These are phyloP conservation scores for Pseudofabraea citricarpa DNA, from an alignment of 2,329 filamentous ascomycete genomes.

Conservation along the genomic window DNA sequence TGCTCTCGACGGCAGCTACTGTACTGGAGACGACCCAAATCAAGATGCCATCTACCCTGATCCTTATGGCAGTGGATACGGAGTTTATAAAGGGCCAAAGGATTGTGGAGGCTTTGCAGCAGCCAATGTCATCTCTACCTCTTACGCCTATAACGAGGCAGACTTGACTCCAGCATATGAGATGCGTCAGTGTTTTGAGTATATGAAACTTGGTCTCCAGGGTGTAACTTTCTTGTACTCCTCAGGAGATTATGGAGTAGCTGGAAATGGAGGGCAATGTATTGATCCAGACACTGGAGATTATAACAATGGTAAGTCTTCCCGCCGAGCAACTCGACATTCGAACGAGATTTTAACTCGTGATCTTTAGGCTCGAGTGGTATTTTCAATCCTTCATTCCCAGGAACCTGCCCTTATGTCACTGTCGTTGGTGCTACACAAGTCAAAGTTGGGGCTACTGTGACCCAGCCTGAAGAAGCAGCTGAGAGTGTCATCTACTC, in stretches of 20 bases:
- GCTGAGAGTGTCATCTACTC: slow-evolving; percentile 61
- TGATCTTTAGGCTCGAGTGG: slow-evolving; percentile 16
- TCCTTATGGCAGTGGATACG: slow-evolving; percentile 5
- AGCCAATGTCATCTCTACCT: slow-evolving; percentile 50
- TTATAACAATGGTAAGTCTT: slow-evolving; percentile 19
- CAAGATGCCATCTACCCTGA: slow-evolving; percentile 31
- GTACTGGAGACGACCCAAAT: slow-evolving; percentile 20
- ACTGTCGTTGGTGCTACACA: slow-evolving; percentile 49
- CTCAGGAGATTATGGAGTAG: slow-evolving; percentile 43
- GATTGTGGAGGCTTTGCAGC: slow-evolving; percentile 39
- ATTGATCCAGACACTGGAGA: slow-evolving; percentile 26
- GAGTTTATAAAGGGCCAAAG: slow-evolving; percentile 32
- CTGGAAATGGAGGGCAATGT: slow-evolving; percentile 33
- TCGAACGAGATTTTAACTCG: too few relatives aligned
- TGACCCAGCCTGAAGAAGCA: slow-evolving; percentile 35
- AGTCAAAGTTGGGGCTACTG: slow-evolving; percentile 31
- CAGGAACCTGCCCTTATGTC: slow-evolving; percentile 41
- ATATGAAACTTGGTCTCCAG: slow-evolving; percentile 48
- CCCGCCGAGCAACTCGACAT: too few relatives aligned
- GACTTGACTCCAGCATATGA: slow-evolving; percentile 42
- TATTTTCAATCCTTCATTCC: slow-evolving; percentile 42
- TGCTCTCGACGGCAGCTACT: slow-evolving; percentile 29
- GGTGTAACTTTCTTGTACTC: slow-evolving; percentile 45
- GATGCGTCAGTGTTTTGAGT: slow-evolving; percentile 47
- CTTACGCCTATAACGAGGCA: slow-evolving; percentile 48